Conservation (phyloP, 805 yeast genomes). For the Cyberlindnera lachancei region DNA sequence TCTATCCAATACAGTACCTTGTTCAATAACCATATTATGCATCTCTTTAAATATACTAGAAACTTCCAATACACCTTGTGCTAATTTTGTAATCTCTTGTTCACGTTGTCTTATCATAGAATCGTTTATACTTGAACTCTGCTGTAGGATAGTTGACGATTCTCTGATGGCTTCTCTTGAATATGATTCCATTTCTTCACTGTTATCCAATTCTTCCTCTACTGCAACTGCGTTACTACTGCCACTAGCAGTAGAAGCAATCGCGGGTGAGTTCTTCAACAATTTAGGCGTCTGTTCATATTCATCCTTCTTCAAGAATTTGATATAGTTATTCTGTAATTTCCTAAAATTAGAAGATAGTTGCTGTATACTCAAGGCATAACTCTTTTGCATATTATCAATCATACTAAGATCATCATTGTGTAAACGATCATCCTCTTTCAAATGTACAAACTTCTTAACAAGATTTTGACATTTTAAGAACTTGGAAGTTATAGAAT, state of each 20-base stretch:
- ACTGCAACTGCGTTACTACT: slow-evolving; percentile 11
- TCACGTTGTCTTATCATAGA: slow-evolving; percentile 64
- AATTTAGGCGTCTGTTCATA: slow-evolving; percentile 37
- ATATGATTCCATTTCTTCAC: slow-evolving; percentile 40
- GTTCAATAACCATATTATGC: slow-evolving; percentile 88
- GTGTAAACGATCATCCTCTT: slow-evolving; percentile 24
- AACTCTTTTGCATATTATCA: slow-evolving; percentile 72
- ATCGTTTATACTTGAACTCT: slow-evolving; percentile 29
- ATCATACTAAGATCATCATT: slow-evolving; percentile 54
- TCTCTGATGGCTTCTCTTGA: slow-evolving; percentile 46
- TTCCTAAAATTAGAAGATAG: slow-evolving; percentile 72
- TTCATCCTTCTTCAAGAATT: slow-evolving; percentile 76
- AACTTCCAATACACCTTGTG: slow-evolving; percentile 90
- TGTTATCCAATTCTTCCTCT: slow-evolving; percentile 29
- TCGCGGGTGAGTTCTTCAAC: slow-evolving; percentile 5
- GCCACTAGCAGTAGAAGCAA: slow-evolving; percentile 11
- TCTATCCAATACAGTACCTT: slow-evolving; percentile 88
- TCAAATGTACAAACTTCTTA: slow-evolving; percentile 49
- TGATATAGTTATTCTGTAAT: slow-evolving; percentile 82
- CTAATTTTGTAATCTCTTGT: slow-evolving; percentile 80
- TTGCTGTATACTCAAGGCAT: slow-evolving; percentile 81
- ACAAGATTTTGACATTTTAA: slow-evolving; percentile 74
- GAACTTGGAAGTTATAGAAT: slow-evolving; percentile 63
- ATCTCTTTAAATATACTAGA: slow-evolving; percentile 89
- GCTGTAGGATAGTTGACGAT: slow-evolving; percentile 32